Base-by-base conservation (phyloP, 345 rosid genomes). In the Lepidium didymum region DNA sequence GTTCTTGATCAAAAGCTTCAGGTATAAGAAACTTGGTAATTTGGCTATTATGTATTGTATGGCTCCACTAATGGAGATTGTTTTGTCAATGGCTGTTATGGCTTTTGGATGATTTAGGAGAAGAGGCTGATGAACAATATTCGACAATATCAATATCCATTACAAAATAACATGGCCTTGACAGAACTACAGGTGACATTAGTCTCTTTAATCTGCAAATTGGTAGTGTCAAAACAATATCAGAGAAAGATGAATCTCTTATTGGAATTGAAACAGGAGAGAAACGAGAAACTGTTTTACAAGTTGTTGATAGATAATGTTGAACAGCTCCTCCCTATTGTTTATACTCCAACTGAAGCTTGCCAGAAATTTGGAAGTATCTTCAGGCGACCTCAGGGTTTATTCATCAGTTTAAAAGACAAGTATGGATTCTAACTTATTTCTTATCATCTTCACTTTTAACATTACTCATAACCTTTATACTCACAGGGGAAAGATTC, bases 341-440 rank as follows among this genome's bases (percentile, higher is more conserved):
- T 87, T 36, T 92, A 92, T 68, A 90, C 96, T 77, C 98, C 98
- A 56, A 90, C 96, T 0, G 96, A 89, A 78, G 98, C 98, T 79
- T 92, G 98, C 69, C 98, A 92, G 67, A 92, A 89, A 71, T 89
- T 86, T 57, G 98, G 95, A 59, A 85, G 91, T 81, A 90, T 92
- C 59, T 92, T 90, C 90, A 82, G 85, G 74, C 86, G 98, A 13
- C n/a, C n/a, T n/a, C n/a, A n/a, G n/a, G n/a, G n/a, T n/a, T n/a
- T n/a, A n/a, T n/a, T n/a, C n/a, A n/a, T n/a, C n/a, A n/a, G n/a
- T n/a, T n/a, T n/a, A n/a, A n/a, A n/a, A n/a, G n/a, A n/a, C n/a
- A n/a, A n/a, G n/a, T n/a, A n/a, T n/a, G n/a, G n/a, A n/a, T n/a
- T n/a, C n/a, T n/a, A n/a, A n/a, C n/a, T n/a, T n/a, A n/a, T n/a